phyloP scores from a whole-genome alignment of 2,329 filamentous ascomycete genomes.

The Neofusicoccum parvum region DNA sequence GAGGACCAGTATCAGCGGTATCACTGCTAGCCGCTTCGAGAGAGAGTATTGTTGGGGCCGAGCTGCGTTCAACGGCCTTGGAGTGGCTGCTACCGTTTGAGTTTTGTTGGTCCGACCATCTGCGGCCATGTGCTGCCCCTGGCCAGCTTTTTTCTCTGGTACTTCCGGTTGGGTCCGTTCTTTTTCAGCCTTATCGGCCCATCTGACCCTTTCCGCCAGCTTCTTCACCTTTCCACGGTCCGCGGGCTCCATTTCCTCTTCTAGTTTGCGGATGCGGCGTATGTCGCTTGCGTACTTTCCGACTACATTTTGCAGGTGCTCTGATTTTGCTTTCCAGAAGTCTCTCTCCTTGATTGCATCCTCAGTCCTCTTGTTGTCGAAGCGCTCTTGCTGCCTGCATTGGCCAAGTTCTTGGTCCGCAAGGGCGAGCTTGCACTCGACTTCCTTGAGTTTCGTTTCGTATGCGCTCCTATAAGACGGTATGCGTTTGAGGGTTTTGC shows the following conservation, averaged over 20 bases:
- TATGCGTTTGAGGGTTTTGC: constrained; percentile 1
- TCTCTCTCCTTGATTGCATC: neutral
- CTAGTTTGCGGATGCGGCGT: neutral
- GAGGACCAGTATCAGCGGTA: neutral
- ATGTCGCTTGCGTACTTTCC: neutral
- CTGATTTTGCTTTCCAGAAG: neutral
- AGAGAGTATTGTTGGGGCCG: too few relatives aligned
- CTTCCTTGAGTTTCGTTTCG: neutral
- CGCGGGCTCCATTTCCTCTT: neutral
- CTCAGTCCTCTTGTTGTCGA: neutral
- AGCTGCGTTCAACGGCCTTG: neutral
- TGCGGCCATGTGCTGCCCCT: too few relatives aligned
- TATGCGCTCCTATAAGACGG: neutral
- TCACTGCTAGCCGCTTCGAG: neutral
- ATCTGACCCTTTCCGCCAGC: too few relatives aligned
- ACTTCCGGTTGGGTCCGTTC: too few relatives aligned
- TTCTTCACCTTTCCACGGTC: neutral
- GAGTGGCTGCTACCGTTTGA: too few relatives aligned
- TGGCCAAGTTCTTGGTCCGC: neutral
- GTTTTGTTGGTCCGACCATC: too few relatives aligned
- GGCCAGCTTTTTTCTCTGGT: too few relatives aligned
- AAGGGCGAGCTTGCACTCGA: neutral
- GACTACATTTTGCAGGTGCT: neutral
- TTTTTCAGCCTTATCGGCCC: too few relatives aligned
- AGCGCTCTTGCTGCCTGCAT: neutral